Evolutionary conservation across 2,329 filamentous ascomycete genomes (phyloP).

Genomic region (Fusarium palustre): DNA sequence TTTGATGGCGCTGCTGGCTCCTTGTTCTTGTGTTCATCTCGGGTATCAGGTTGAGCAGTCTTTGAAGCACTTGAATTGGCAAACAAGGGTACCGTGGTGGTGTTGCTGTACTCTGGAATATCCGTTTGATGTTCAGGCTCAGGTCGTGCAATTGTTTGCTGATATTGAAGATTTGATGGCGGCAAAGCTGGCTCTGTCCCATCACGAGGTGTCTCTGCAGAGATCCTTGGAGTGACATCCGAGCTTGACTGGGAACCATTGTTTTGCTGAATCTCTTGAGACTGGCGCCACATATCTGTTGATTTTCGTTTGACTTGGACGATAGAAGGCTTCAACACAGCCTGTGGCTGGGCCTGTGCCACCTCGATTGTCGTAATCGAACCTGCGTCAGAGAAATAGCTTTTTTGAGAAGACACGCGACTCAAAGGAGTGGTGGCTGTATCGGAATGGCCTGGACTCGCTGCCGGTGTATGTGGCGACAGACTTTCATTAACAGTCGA

Average conservation of each 20-base stretch:
- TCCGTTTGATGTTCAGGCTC: not conserved
- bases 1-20: slow-evolving; percentile 11
- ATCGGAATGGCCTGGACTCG: slow-evolving; percentile 35
- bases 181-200: not conserved
- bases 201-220: slow-evolving; percentile 13
- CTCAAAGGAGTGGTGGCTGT: slow-evolving; percentile 26
- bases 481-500: not conserved
- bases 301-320: slow-evolving; percentile 43
- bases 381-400: slow-evolving; percentile 42
- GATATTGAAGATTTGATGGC: slow-evolving; percentile 5
- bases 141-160: slow-evolving; percentile 6
- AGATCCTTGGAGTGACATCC: slow-evolving; percentile 20
- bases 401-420: slow-evolving; percentile 28
- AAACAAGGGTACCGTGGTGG: slow-evolving; percentile 21
- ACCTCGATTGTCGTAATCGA: slow-evolving; percentile 46
- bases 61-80: slow-evolving; percentile 8
- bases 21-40: slow-evolving; percentile 6
- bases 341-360: slow-evolving; percentile 43
- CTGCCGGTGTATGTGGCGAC: slow-evolving; percentile 18
- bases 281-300: slow-evolving; percentile 34
- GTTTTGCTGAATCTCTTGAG: slow-evolving; percentile 21
- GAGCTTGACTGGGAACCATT: slow-evolving; percentile 19
- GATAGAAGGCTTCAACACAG: slow-evolving; percentile 43
- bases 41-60: slow-evolving; percentile 7
- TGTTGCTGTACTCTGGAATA: not conserved